Evolutionary conservation across 192 early-diverging fungal species (phyloP).

Genomic region (Spizellomyces punctatus): DNA sequence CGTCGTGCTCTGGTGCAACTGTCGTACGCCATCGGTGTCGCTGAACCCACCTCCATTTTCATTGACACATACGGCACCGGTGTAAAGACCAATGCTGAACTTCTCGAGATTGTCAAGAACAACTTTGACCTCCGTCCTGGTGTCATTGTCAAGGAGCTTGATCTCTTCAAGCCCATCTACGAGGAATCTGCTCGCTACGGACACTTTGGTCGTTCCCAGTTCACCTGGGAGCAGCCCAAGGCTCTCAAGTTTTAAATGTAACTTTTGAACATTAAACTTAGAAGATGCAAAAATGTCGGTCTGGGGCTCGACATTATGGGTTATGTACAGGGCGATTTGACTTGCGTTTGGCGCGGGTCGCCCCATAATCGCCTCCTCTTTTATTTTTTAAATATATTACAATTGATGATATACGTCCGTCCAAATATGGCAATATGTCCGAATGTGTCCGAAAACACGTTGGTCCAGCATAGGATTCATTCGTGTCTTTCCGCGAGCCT

Average conservation of each 20-base stretch:
- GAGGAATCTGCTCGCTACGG: conserved; percentile 94
- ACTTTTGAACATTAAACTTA: not conserved
- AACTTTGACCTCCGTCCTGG: conserved; percentile 99
- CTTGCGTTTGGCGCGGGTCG: conserved; percentile 1
- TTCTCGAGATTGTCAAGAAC: conserved; percentile 91
- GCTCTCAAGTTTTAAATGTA: conserved; percentile 54
- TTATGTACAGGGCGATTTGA: conserved; percentile 13
- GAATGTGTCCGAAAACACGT: too few relatives aligned
- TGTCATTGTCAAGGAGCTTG: conserved; percentile 96
- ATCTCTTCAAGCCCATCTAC: conserved; percentile 98
- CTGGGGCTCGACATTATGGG: conserved; percentile 13
- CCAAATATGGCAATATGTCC: too few relatives aligned
- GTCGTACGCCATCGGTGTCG: conserved; percentile 98
- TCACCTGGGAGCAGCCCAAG: conserved; percentile 94
- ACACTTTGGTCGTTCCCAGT: conserved; percentile 79
- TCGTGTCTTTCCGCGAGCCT: too few relatives aligned
- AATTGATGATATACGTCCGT: too few relatives aligned
- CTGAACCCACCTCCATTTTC: conserved; percentile 95
- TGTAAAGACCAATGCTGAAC: conserved; percentile 83
- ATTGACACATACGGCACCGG: conserved; percentile 97
- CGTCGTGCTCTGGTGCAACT: conserved; percentile 93
- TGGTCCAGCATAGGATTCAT: too few relatives aligned
- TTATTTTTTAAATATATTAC: too few relatives aligned
- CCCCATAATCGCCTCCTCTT: conserved; percentile 16
- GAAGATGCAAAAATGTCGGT: conserved; percentile 8